Percentiles rank a stretch among this genome's conserved stretches.
These are phyloP conservation scores for Aspergillus carlsbadensis DNA, from an alignment of 495 filamentous ascomycete species.

Conservation along the genomic window DNA sequence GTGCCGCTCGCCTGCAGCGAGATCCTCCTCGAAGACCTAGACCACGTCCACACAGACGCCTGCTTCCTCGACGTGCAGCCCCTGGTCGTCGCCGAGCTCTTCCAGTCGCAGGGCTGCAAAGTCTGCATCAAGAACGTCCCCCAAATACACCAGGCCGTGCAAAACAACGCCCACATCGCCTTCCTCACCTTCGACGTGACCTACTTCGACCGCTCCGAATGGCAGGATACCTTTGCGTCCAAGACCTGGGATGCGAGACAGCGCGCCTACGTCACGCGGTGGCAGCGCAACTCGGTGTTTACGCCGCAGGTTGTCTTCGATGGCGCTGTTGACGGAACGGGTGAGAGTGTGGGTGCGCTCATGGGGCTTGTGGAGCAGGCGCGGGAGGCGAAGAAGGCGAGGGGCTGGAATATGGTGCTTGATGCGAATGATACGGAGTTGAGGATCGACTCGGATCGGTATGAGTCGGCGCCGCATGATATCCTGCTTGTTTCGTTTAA, in stretches of 20 bases:
- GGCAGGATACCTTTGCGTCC: constrained; percentile 6
- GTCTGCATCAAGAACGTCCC: constrained; percentile 11
- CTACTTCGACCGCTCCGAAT: constrained; percentile 5
- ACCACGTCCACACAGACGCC: constrained; percentile 10
- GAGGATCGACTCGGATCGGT: constrained; percentile 8
- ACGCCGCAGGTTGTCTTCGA: constrained; percentile 9
- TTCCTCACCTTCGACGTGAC: constrained; percentile 13
- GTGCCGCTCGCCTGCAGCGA: constrained; percentile 10
- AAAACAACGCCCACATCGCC: neutral
- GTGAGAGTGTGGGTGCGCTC: neutral
- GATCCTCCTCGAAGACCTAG: neutral
- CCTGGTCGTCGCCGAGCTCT: constrained; percentile 3
- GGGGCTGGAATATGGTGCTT: constrained; percentile 7
- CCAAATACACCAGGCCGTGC: constrained; percentile 5
- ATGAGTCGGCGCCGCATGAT: neutral
- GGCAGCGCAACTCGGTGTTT: constrained; percentile 4
- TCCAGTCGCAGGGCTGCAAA: constrained; percentile 13
- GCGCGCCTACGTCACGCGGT: constrained; percentile 4
- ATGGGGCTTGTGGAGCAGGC: neutral
- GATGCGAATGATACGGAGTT: constrained; percentile 10
- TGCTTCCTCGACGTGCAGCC: constrained; percentile 12
- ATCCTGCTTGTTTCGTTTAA: constrained; percentile 1
- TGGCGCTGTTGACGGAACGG: constrained; percentile 6
- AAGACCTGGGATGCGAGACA: constrained; percentile 8
- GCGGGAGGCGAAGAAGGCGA: neutral